Evolutionary conservation across 345 rosid genomes (phyloP), one percentile per base, ranked within the genome.

Genomic region (Hirschfeldia incana): DNA sequence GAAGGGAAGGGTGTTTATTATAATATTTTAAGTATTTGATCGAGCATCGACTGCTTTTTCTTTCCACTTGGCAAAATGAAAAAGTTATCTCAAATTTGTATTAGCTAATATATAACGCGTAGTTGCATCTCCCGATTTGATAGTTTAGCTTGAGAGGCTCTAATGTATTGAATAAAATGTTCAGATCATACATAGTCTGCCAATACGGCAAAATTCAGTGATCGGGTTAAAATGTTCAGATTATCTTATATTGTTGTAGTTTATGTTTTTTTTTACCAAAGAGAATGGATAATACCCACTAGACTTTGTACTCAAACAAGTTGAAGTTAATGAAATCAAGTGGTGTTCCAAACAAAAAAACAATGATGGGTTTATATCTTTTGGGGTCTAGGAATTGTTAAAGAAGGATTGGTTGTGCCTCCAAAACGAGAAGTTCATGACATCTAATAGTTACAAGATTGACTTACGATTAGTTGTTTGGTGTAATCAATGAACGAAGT

Each of bases 1-100:
- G 76, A 63, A 80, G 53, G 3, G 68, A 27, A 4, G 30, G 49
- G 15, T 53, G 32, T 79, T 44, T 68, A 13, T 53, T 53, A 15
- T 16, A 51, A 15, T 55, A 58, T 17, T 37, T 9, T 58, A 34
- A 29, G 46, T 2, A 58, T 30, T 66, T 59, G 26, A 42, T 66
- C 16, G 2, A 71, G 16, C 72, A 26, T 67, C 42, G 63, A 17
- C 37, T 68, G 26, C 27, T 79, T 51, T 53, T 74, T 4, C 71
- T 61, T 80, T 69, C 83, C 83, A 80, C 83, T 80, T 80, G 79
- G 76, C 79, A 74, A 53, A 78, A 80, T 69, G 60, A 74, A 53
- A 78, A 80, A 74, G 60, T n/a, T 29, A 74, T 53, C 57, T 49
- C 69, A 51, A 36, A 26, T 8, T 30, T 73, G 33, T 67, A 66